A percentile compares a stretch with the other conserved stretches of the same genome.
Evolutionary conservation across 345 rosid species (phyloP).

Genomic region (Salix udensis): DNA sequence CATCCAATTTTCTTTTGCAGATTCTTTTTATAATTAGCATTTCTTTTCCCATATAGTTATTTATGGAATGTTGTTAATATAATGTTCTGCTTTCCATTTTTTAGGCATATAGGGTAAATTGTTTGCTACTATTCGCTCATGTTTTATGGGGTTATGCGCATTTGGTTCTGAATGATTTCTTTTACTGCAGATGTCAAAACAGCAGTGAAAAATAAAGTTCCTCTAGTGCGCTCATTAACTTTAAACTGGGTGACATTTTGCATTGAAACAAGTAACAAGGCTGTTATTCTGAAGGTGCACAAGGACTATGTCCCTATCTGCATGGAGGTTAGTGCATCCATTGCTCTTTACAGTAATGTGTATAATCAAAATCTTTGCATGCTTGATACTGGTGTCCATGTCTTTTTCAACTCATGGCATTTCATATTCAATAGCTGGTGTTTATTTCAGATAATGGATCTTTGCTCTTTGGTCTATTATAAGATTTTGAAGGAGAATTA

Average conservation of each 20-base stretch:
- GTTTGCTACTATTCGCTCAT: neutral
- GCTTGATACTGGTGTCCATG: neutral
- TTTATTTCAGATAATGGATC: neutral
- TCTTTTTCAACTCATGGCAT: neutral
- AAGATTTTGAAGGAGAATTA: neutral
- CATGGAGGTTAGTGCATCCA: conserved; percentile 77
- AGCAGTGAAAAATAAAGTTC: conserved; percentile 92
- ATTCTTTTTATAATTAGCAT: neutral
- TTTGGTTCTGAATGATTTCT: conserved; percentile 14
- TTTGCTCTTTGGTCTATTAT: neutral
- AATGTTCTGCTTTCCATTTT: neutral
- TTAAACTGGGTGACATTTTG: conserved; percentile 95
- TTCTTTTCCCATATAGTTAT: neutral
- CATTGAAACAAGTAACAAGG: conserved; percentile 89
- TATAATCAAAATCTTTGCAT: neutral
- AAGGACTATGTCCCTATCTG: conserved; percentile 94
- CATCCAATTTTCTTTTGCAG: neutral
- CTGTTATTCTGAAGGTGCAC: conserved; percentile 80
- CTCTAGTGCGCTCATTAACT: conserved; percentile 95
- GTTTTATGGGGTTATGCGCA: neutral
- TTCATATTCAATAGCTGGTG: neutral
- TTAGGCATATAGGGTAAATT: neutral
- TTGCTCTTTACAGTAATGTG: neutral
- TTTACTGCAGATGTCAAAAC: conserved; percentile 72
- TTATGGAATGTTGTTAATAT: neutral